Base-by-base conservation (phyloP, 23 red algal genomes). In the Gracilaria gracilis region DNA sequence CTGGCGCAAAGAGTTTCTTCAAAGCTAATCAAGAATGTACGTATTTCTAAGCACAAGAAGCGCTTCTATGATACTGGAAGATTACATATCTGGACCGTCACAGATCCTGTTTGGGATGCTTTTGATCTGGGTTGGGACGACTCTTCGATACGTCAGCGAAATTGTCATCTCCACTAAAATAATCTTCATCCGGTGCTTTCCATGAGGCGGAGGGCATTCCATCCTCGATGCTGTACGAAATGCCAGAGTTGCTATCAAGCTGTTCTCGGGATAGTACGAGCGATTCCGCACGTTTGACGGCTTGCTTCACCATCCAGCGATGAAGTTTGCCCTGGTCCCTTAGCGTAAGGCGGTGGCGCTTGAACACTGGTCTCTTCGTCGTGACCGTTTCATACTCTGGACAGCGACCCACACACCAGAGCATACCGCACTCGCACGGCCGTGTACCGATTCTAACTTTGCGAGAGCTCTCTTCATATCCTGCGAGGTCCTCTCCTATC, bases 281-380 rank as follows among this genome's bases (percentile, higher is more conserved):
- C 29, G 64, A 69, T 69, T 69, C 64, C 15, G 64, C 32, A 19
- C 17, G 64, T 9, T 9, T 1, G 7, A 69, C 64, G 32, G 64
- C 64, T 24, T 69, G 75, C 28, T 80, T 47, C 28, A 69, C 81
- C 81, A 84, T 84, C 42, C 57, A 84, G 9, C 37, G 57, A 64
- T 84, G 81, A 58, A 84, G 54, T 0, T 61, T 0, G 17, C 34
- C 20, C 57, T 84, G 81, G 57, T 50, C 42, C 55, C 61, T 64
- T 9, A 84, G 24, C 57, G 81, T 67, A 14, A 84, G 81, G 5
- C 38, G 57, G 34, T 67, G 57, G 36, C 81, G 81, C 46, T 84
- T 84, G 55, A 67, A 84, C 11, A 84, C 62, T 16, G 81, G 81
- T 50, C 31, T 84, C 57, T 21, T 84, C 28, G 81, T 84, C 27